Base-by-base conservation (phyloP, 306 rosid genomes). In the Gleditsia sinensis region DNA sequence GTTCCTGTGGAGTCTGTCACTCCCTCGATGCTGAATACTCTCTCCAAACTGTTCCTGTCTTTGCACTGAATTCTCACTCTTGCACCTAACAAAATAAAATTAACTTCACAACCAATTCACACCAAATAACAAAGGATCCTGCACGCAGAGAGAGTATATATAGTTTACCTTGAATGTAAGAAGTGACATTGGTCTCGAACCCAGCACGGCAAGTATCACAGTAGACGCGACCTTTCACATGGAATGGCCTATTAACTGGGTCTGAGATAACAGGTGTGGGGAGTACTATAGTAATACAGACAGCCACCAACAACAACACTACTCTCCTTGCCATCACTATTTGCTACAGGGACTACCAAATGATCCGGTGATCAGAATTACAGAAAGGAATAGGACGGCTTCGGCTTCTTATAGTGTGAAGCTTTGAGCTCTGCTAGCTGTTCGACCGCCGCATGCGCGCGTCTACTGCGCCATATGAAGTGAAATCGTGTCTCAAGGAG, bases 181-280 rank as follows among this genome's bases (percentile, higher is more conserved):
- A 75, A 75, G 94, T 81, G 79, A 77, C 84, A 7, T 83, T 50
- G 77, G 94, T 90, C 83, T 92, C 98, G 42, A 90, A 90, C 8
- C 98, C 98, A 4, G 88, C 87, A 7, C 82, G 94, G 73, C 96
- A 92, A 4, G 90, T 92, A 75, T 92, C 97, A 9, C 97, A 92
- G 69, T 92, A 92, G 83, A 88, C 86, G 3, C 20, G 59, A 42
- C 96, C 98, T 12, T 55, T 56, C 62, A 78, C 78, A 17, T 42
- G 83, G 48, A 56, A 83, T 21, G 80, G 62, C 23, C 67, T n/a
- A 5, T 71, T 45, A 25, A 75, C 4, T 20, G 67, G 59, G 7
- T 17, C 27, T 34, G 46, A 60, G 46, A 13, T 19, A 20, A 58
- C 0, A 17, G 80, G 65, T 14, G 78, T 79, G 17, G 78, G 76